These are phyloP conservation scores for Mycogone perniciosa DNA, from an alignment of 2,329 filamentous ascomycete species.

Conservation along the genomic window DNA sequence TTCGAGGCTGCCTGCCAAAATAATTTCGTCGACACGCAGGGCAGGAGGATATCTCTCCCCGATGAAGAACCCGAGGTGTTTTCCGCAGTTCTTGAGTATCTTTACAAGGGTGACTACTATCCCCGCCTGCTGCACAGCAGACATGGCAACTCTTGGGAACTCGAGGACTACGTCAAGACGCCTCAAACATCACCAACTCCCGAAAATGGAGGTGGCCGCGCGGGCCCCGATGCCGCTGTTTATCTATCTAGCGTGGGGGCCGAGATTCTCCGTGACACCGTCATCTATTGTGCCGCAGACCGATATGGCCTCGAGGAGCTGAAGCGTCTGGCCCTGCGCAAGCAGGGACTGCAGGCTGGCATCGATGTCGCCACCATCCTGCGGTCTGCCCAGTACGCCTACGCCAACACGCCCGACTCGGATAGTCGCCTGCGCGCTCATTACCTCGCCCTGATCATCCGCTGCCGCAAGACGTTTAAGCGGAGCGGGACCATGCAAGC, in stretches of 20 bases:
- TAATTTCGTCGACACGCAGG: constrained; percentile 68
- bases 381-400: constrained; percentile 88
- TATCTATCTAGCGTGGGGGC: constrained; percentile 68
- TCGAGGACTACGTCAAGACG: constrained; percentile 58
- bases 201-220: constrained; percentile 39
- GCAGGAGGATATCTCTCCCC: constrained; percentile 67
- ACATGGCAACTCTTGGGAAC: constrained; percentile 79
- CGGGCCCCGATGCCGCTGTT: constrained; percentile 50
- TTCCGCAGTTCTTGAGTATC: constrained; percentile 88
- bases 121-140: constrained; percentile 83
- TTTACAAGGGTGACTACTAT: constrained; percentile 96
- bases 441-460: constrained; percentile 95
- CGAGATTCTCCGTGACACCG: constrained; percentile 82
- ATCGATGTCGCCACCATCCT: constrained; percentile 90
- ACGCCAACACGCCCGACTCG: constrained; percentile 87
- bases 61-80: constrained; percentile 86
- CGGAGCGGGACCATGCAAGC: constrained; percentile 97
- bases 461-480: constrained; percentile 96
- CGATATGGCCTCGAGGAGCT: constrained; percentile 87
- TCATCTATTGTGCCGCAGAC: constrained; percentile 88
- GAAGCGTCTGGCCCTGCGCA: constrained; percentile 83
- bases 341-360: constrained; percentile 88
- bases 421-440: constrained; percentile 91
- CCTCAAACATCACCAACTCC: constrained; percentile 48
- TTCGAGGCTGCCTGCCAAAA: constrained; percentile 67